Base-by-base conservation (phyloP, 1,284 basidiomycete species). In the Inonotus obliquus region DNA sequence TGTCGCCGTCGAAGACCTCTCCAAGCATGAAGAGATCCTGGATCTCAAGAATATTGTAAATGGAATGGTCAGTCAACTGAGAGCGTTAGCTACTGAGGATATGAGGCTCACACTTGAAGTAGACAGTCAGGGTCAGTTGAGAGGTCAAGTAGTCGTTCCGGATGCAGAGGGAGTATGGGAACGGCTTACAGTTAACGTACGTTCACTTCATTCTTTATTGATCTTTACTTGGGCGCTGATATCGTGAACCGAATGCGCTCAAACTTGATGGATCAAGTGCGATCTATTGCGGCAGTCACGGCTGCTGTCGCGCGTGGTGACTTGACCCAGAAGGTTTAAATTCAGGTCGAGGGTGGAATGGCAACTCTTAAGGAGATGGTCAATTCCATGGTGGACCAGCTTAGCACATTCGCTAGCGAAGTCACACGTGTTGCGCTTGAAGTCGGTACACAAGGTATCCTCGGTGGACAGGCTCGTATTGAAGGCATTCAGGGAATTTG, bases 141-240 rank as follows among this genome's bases (percentile, higher is more conserved):
- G 95, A 68, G 93, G 94, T 60, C 91, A 92, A 72, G 95, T 94
- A 4, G 83, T 91, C 66, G n/a, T n/a, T n/a, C n/a, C n/a, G n/a
- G n/a, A n/a, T n/a, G n/a, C n/a, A n/a, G n/a, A n/a, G n/a, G n/a
- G 95, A 97, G 95, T 96, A 35, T 97, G 94, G 95, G 87, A 89
- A 64, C 91, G 96, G 72, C 78, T 97, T 70, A 93, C 95, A 61
- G 81, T 87, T 62, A 96, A 94, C 72, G 94, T n/a, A n/a, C n/a
- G n/a, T 94, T 69, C 69, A 85, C 23, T 44, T 41, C 44, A 57
- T 23, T 27, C 7, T 10, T 2, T 0, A 11, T 11, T 57, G 14
- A 41, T n/a, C 11, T 27, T 21, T 54, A n/a, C n/a, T 10, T n/a
- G 45, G 17, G 10, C 84, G n/a, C n/a, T n/a, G n/a, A n/a, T n/a